A percentile compares a stretch with the other conserved stretches of the same genome.
These are phyloP conservation scores for Mesostigma viride DNA, from an alignment of 139 green algal species.

Conservation along the genomic window DNA sequence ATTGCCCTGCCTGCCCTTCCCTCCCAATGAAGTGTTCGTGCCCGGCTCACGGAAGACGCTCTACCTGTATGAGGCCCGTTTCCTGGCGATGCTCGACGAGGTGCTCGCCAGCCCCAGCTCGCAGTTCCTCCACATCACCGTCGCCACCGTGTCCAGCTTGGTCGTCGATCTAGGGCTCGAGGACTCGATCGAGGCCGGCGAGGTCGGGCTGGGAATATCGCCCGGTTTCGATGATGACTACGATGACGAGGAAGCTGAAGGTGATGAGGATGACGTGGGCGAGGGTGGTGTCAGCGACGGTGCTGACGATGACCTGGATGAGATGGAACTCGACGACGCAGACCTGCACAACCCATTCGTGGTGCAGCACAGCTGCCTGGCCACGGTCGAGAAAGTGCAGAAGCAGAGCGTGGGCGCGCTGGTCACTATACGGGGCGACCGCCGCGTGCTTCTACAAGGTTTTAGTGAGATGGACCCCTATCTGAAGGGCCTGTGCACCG, in stretches of 20 bases:
- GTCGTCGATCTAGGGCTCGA: too few relatives aligned
- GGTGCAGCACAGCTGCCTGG: background rate
- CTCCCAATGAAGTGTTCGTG: slow-evolving; percentile 20
- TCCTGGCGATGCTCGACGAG: slow-evolving; percentile 42
- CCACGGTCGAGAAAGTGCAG: slow-evolving; percentile 10
- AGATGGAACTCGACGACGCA: background rate
- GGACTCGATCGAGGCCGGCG: too few relatives aligned
- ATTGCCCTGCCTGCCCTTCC: slow-evolving; percentile 31
- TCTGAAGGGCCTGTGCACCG: background rate
- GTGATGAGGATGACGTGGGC: background rate
- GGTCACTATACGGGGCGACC: slow-evolving; percentile 21
- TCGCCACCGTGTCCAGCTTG: background rate
- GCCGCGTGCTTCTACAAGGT: slow-evolving; percentile 14
- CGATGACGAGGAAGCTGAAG: background rate
- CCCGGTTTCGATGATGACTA: background rate
- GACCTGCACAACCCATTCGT: slow-evolving; percentile 8
- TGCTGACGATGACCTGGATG: background rate
- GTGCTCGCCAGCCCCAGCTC: slow-evolving; percentile 8
- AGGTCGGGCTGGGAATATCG: too few relatives aligned
- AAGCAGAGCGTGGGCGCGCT: slow-evolving; percentile 16
- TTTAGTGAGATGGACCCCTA: slow-evolving; percentile 17
- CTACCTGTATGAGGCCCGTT: slow-evolving; percentile 49
- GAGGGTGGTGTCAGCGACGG: too few relatives aligned
- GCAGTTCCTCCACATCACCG: slow-evolving; percentile 28
- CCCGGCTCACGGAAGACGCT: slow-evolving; percentile 35